Evolutionary conservation across 495 filamentous ascomycete species (phyloP).

Genomic region (Aspergillus sclerotioniger): DNA sequence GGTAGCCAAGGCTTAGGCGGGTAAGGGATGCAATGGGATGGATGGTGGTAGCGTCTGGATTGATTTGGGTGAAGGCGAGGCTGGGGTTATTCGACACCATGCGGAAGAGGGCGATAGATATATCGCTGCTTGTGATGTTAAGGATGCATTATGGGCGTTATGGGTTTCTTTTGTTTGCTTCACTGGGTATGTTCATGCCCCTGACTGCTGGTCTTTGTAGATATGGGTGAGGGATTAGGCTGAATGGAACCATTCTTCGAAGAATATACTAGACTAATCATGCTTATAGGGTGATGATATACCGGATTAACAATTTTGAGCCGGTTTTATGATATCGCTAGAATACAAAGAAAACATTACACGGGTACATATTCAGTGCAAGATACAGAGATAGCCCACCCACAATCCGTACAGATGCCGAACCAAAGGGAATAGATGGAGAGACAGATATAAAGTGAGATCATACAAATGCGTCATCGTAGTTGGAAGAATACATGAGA

Average conservation of each 20-base stretch:
- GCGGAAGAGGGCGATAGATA: neutral
- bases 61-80: neutral
- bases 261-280: neutral
- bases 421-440: conserved; percentile 3
- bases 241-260: no score
- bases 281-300: conserved; percentile 7
- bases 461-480: conserved; percentile 22
- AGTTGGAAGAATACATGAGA: conserved; percentile 6
- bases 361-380: conserved; percentile 16
- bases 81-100: neutral
- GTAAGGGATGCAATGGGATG: neutral
- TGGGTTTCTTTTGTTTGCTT: neutral
- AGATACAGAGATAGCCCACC: conserved; percentile 7
- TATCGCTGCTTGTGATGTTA: neutral
- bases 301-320: conserved; percentile 5
- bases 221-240: neutral
- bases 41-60: neutral
- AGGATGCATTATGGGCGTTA: conserved; percentile 15
- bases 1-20: conserved; percentile 36
- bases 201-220: neutral
- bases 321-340: conserved; percentile 28
- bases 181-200: neutral
- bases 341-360: conserved; percentile 27
- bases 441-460: conserved; percentile 4
- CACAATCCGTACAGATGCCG: conserved; percentile 13